Conservation (phyloP, 225 moss, liverwort and hornwort genomes). For the Marchantia polymorpha region DNA sequence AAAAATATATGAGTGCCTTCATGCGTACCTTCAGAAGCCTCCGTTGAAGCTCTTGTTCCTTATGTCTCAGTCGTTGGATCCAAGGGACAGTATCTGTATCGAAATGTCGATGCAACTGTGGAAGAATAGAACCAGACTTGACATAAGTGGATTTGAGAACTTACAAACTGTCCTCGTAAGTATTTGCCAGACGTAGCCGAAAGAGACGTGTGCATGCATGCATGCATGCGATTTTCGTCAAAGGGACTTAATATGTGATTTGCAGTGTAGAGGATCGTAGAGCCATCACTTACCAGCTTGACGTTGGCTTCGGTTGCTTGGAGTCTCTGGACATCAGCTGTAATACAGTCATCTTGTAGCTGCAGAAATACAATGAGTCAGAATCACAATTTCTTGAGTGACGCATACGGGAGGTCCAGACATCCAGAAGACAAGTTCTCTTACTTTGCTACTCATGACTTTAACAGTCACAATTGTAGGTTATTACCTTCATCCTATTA, state of each 20-base stretch:
- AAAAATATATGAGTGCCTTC: background rate
- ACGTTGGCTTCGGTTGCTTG: slow-evolving; percentile 92
- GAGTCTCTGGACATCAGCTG: slow-evolving; percentile 78
- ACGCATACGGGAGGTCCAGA: no score
- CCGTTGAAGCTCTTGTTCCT: slow-evolving; percentile 91
- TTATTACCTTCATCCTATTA: slow-evolving; percentile 58
- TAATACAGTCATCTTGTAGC: slow-evolving; percentile 91
- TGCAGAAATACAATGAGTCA: slow-evolving; percentile 30
- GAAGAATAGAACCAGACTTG: background rate
- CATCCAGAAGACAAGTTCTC: background rate
- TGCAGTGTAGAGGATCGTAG: background rate
- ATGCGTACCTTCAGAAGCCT: slow-evolving; percentile 63
- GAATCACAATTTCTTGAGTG: no score
- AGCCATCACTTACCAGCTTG: slow-evolving; percentile 51
- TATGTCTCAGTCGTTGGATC: slow-evolving; percentile 85
- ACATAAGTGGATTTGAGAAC: no score
- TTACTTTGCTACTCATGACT: background rate
- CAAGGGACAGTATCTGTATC: slow-evolving; percentile 92
- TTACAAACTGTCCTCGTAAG: no score
- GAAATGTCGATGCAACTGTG: slow-evolving; percentile 89
- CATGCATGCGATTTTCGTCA: background rate
- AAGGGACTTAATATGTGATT: background rate
- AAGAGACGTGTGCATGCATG: no score
- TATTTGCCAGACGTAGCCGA: no score
- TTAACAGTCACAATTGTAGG: background rate